Percentiles rank a stretch among this genome's conserved stretches.
Conservation (phyloP, 2,329 filamentous ascomycete species). For the Penicillium sp. region DNA sequence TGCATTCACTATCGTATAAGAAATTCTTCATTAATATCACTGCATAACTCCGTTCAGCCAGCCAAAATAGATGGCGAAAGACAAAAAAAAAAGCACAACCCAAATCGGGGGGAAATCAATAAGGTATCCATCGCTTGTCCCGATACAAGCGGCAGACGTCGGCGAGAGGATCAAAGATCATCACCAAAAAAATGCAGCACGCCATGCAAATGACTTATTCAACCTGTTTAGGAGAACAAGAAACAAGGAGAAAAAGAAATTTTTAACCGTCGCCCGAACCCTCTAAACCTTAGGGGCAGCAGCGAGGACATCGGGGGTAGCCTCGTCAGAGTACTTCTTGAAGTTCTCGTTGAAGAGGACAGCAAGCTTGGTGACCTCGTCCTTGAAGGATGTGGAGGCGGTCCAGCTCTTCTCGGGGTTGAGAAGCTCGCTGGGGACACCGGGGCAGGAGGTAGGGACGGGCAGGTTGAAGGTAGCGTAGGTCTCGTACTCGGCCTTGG, state of each 20-base stretch:
- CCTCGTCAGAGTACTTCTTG: slow-evolving; percentile 82
- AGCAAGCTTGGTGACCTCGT: slow-evolving; percentile 83
- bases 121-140: slow-evolving; percentile 16
- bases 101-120: slow-evolving; percentile 13
- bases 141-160: slow-evolving; percentile 16
- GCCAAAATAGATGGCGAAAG: slow-evolving; percentile 10
- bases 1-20: slow-evolving; percentile 16
- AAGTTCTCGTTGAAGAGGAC: slow-evolving; percentile 93
- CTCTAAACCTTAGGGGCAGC: slow-evolving; percentile 34
- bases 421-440: slow-evolving; percentile 81
- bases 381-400: slow-evolving; percentile 68
- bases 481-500: slow-evolving; percentile 82
- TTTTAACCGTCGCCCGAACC: slow-evolving; percentile 13
- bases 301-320: slow-evolving; percentile 66
- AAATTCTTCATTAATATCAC: slow-evolving; percentile 6
- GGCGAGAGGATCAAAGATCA: slow-evolving; percentile 10
- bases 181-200: slow-evolving; percentile 21
- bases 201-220: slow-evolving; percentile 27
- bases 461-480: slow-evolving; percentile 95
- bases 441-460: slow-evolving; percentile 84
- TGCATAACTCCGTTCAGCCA: slow-evolving; percentile 13
- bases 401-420: slow-evolving; percentile 94
- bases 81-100: slow-evolving; percentile 9
- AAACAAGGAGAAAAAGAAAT: slow-evolving; percentile 19
- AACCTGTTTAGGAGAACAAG: slow-evolving; percentile 16